Percentiles rank a stretch among this genome's conserved stretches.
Evolutionary conservation across 352 stramenopile species (phyloP).

Genomic region (Phytopythium mirpurense): DNA sequence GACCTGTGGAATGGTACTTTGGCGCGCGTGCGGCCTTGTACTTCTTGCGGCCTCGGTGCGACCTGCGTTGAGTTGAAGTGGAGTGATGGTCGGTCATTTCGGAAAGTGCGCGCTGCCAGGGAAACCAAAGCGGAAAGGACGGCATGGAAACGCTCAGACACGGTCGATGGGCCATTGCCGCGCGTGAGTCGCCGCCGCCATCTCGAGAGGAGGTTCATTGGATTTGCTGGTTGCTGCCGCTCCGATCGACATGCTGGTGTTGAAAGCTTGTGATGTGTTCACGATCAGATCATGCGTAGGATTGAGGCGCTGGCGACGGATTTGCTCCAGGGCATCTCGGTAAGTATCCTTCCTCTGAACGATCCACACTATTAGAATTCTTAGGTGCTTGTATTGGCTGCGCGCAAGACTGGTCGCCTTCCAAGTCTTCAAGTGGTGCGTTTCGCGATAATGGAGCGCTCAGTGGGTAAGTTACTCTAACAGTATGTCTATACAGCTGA

Average conservation of each 20-base stretch:
- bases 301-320: slow-evolving; percentile 52
- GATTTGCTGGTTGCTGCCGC: not conserved
- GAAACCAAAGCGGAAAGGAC: not conserved
- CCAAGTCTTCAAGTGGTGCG: slow-evolving; percentile 58
- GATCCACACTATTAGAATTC: too few relatives aligned
- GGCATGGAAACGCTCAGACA: not conserved
- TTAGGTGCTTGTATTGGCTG: too few relatives aligned
- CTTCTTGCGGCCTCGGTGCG: slow-evolving; percentile 1
- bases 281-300: slow-evolving; percentile 36
- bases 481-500: slow-evolving; percentile 30
- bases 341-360: too few relatives aligned
- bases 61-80: slow-evolving; percentile 3
- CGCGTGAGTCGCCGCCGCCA: slow-evolving; percentile 8
- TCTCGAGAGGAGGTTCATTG: slow-evolving; percentile 38
- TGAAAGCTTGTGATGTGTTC: not conserved
- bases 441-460: not conserved
- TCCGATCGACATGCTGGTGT: not conserved
- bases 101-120: not conserved
- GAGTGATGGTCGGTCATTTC: slow-evolving; percentile 3
- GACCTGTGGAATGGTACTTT: not conserved
- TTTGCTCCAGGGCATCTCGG: slow-evolving; percentile 54
- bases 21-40: not conserved
- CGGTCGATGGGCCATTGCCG: too few relatives aligned
- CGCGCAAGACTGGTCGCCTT: slow-evolving; percentile 33
- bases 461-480: too few relatives aligned